These are phyloP conservation scores for Clathrospora elynae DNA, from an alignment of 2,329 filamentous ascomycete species.

Conservation along the genomic window DNA sequence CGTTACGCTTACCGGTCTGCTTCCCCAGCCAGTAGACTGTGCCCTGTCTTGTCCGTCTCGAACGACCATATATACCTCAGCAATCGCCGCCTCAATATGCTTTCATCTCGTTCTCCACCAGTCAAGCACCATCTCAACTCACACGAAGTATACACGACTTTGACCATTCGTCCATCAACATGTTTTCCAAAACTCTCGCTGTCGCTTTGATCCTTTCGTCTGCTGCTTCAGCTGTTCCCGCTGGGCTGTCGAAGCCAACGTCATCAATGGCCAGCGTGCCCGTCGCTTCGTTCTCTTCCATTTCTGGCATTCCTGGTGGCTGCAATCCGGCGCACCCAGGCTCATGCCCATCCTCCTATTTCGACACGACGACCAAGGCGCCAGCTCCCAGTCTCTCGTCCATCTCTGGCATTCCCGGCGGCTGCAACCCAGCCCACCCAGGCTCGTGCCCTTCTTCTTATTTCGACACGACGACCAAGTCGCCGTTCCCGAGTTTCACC, in stretches of 20 bases:
- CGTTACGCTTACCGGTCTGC: too few species aligned
- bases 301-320: too few species aligned
- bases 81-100: too few species aligned
- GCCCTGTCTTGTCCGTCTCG: too few species aligned
- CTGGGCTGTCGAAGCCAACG: slow-evolving; percentile 9
- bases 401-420: slow-evolving; percentile 6
- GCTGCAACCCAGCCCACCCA: slow-evolving; percentile 14
- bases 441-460: too few species aligned
- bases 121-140: neutral
- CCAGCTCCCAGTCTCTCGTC: neutral
- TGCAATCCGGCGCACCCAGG: too few species aligned
- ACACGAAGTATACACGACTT: neutral
- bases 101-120: neutral
- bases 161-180: neutral
- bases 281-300: too few species aligned
- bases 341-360: too few species aligned
- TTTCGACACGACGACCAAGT: slow-evolving; percentile 7
- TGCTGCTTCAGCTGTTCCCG: slow-evolving; percentile 10
- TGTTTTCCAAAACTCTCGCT: slow-evolving; percentile 13
- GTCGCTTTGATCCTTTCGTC: slow-evolving; percentile 15
- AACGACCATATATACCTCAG: too few species aligned
- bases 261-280: too few species aligned
- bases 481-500: neutral
- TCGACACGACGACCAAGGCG: slow-evolving; percentile 5
- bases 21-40: too few species aligned